phyloP scores from a whole-genome alignment of 176 grass and related monocot genomes.

The Rhipidocladum racemiflorum region DNA sequence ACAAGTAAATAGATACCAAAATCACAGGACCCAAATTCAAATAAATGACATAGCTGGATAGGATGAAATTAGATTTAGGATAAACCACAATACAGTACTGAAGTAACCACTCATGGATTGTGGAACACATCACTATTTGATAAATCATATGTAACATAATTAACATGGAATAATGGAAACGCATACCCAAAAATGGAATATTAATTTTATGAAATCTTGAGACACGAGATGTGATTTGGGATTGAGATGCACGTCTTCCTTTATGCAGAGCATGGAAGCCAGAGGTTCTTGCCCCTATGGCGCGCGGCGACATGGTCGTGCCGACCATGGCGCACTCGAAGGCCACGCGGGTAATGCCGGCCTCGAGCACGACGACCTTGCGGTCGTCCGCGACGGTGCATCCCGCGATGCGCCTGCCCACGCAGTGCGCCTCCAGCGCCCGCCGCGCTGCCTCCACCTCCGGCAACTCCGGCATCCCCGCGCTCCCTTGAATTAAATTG shows the following conservation, averaged over 20 bases:
- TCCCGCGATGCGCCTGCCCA: constrained; percentile 57
- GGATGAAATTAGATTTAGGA: neutral
- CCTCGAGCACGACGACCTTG: constrained; percentile 47
- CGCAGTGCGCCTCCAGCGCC: constrained; percentile 74
- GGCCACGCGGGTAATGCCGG: constrained; percentile 29
- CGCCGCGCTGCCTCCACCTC: constrained; percentile 89
- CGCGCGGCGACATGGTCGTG: constrained; percentile 58
- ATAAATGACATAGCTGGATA: neutral
- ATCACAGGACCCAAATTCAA: neutral
- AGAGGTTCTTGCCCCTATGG: constrained; percentile 84
- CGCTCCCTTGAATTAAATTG: too few species aligned
- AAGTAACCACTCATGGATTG: neutral
- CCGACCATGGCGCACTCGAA: constrained; percentile 67
- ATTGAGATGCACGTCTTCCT: too few species aligned
- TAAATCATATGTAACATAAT: too few species aligned
- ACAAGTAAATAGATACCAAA: neutral
- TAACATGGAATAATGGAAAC: too few species aligned
- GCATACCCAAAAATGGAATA: too few species aligned
- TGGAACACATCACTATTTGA: too few species aligned
- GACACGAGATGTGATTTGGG: too few species aligned
- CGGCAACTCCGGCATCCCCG: constrained; percentile 77
- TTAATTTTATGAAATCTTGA: too few species aligned
- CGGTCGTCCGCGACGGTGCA: constrained; percentile 62
- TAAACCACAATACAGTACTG: neutral
- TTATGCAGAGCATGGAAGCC: constrained; percentile 30